Evolutionary conservation across 2,329 filamentous ascomycete genomes (phyloP), one percentile per base, ranked within the genome.

Genomic region (Sporothrix schenckii): DNA sequence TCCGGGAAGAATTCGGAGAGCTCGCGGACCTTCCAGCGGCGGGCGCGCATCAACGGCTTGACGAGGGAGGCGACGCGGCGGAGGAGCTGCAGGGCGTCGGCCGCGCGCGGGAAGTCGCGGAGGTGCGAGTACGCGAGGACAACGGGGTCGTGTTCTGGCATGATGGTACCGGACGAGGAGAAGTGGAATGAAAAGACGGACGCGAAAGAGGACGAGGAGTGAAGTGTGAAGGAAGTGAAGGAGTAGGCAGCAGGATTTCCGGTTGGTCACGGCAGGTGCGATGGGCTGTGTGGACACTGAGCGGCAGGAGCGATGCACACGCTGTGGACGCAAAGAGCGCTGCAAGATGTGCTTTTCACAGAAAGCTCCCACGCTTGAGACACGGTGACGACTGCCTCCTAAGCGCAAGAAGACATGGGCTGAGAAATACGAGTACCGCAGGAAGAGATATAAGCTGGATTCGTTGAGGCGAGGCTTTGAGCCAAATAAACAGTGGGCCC

Each of bases 41-140:
- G 88, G 63, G 92, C 92, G 74, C 93, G 87, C 94, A 98, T 98
- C 73, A 98, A 92, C 21, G 94, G 94, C 79, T 97, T 97, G 72
- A 97, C 94, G 70, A 96, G 81, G 34, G 93, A 97, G 2, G 93
- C 93, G 53, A 96, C 86, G 79, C 91, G 94, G 76, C 89, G 91
- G 30, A 98, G 85, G 70, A 87, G 88, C 49, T 87, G 80, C 21
- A 87, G 77, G 16, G 86, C 86, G 71, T 87, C 85, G 19, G 78
- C 76, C 24, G 83, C 81, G 2, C 84, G 82, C 1, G 83, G 80
- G 44, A 85, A 81, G 27, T 80, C 77, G 10, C 77, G 78, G 68
- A 88, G 76, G 74, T 88, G 85, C 49, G 82, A 82, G 76, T 82
- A 87, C 9, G 81, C 82, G 21, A 79, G 74, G 5, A 88, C 78